A percentile compares a stretch with the other conserved stretches of the same genome.
phyloP scores from a whole-genome alignment of 2,329 filamentous ascomycete genomes.

The Pyrenochaeta sp. region DNA sequence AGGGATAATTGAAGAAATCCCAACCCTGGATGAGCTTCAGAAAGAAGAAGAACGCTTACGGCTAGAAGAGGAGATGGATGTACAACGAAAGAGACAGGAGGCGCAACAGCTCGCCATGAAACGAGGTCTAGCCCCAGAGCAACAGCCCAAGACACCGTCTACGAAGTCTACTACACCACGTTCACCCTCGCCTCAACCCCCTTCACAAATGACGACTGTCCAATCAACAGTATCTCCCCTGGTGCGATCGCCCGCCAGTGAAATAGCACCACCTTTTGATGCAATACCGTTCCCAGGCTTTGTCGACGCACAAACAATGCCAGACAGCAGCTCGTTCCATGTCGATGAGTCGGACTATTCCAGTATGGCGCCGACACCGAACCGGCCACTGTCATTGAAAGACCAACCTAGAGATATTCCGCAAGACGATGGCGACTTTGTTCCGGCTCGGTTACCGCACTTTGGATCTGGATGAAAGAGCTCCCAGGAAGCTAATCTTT shows the following conservation, averaged over 20 bases:
- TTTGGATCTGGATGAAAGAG: slow-evolving; percentile 26
- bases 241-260: slow-evolving; percentile 25
- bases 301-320: slow-evolving; percentile 38
- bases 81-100: slow-evolving; percentile 62
- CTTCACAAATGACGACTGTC: slow-evolving; percentile 16
- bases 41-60: slow-evolving; percentile 65
- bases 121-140: slow-evolving; percentile 58
- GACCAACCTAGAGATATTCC: slow-evolving; percentile 21
- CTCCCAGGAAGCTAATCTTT: too few species aligned
- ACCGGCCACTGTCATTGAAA: slow-evolving; percentile 30
- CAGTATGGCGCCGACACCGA: slow-evolving; percentile 38
- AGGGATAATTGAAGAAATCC: slow-evolving; percentile 43
- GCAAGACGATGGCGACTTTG: slow-evolving; percentile 29
- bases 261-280: slow-evolving; percentile 15
- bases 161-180: slow-evolving; percentile 12
- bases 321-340: slow-evolving; percentile 40
- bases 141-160: slow-evolving; percentile 21
- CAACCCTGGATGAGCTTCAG: slow-evolving; percentile 64
- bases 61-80: slow-evolving; percentile 64
- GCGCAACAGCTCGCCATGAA: slow-evolving; percentile 64
- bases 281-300: slow-evolving; percentile 31
- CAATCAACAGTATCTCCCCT: slow-evolving; percentile 23
- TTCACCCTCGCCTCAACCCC: slow-evolving; percentile 19
- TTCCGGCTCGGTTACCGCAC: slow-evolving; percentile 46
- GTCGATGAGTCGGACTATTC: slow-evolving; percentile 40